Evolutionary conservation across 2,329 filamentous ascomycete species (phyloP).

Genomic region (Paraphaeosphaeria sporulosa): DNA sequence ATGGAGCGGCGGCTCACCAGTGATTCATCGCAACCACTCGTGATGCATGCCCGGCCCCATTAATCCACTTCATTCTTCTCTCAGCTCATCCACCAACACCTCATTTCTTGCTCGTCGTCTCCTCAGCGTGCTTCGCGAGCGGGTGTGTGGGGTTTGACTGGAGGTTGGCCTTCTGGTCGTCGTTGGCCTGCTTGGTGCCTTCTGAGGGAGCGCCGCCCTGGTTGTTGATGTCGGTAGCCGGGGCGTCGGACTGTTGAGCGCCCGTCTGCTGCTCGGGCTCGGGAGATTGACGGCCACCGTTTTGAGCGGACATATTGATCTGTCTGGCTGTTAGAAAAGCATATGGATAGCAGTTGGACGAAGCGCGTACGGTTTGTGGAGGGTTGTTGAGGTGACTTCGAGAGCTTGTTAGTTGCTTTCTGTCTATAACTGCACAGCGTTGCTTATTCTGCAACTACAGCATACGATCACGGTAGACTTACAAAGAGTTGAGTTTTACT

Average conservation of each 20-base stretch:
- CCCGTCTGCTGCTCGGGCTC: constrained; percentile 72
- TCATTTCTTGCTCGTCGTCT: constrained; percentile 66
- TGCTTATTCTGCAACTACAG: background rate
- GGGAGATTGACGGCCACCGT: constrained; percentile 78
- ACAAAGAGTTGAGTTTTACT: background rate
- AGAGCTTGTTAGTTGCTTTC: background rate
- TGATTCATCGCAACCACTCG: background rate
- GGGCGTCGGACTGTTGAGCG: constrained; percentile 67
- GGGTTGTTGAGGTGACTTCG: background rate
- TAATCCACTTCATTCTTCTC: background rate
- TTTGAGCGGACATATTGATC: constrained; percentile 69
- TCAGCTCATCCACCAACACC: background rate
- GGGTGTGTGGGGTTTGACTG: constrained; percentile 72
- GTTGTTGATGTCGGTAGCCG: constrained; percentile 66
- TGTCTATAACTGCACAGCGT: background rate
- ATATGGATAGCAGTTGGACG: background rate
- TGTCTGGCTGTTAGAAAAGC: constrained; percentile 27
- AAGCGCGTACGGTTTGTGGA: constrained; percentile 7
- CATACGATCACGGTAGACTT: background rate
- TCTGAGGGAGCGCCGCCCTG: constrained; percentile 51
- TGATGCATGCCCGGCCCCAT: background rate
- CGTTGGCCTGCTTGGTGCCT: constrained; percentile 58
- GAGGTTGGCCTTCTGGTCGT: constrained; percentile 55
- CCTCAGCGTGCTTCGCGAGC: constrained; percentile 67
- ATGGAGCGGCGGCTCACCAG: background rate